Evolutionary conservation across 345 rosid species (phyloP), one percentile per base, ranked within the genome.

Genomic region (Eucalyptus fibrosa): DNA sequence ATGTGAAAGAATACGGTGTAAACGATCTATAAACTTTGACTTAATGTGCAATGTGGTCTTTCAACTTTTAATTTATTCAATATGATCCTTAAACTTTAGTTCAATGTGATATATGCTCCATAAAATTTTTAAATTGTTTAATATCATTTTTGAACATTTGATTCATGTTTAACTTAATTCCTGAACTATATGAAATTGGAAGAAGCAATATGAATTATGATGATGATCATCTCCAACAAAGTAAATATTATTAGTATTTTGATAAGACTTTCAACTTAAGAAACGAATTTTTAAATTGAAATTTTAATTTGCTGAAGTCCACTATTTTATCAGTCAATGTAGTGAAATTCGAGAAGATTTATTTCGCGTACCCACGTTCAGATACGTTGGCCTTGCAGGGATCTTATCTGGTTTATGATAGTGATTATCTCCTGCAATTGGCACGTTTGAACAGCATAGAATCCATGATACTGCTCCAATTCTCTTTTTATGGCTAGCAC

Each of bases 51-150:
- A 0, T 19, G 10, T 53, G 0, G 1, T 3, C 2, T 19, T 53
- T 53, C 9, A 53, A 53, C 1, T 19, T 53, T 19, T 53, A 53
- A 53, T 53, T 53, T 53, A 19, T 53, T 53, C 1, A 53, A 53
- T 8, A 53, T 53, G 0, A 53, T 53, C 0, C 24, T 53, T 53
- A 53, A 53, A 53, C 0, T 51, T 51, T 51, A 51, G 0, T 1
- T 53, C 24, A 53, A 7, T 3, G 2, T 19, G 5, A 19, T 7
- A 53, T 53, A 24, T 53, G 10, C 24, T 53, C 5, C 1, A 53
- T 53, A 53, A 53, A 19, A 0, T 53, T 53, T 53, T 53, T 53
- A 53, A 53, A 19, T 53, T 53, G 1, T 19, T 53, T 4, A 19
- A 19, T 19, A 53, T 19, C 1, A 53, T 53, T 53, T 9, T 53